phyloP scores from a whole-genome alignment of 805 yeast species.

The Sugiyamaella smithiae region DNA sequence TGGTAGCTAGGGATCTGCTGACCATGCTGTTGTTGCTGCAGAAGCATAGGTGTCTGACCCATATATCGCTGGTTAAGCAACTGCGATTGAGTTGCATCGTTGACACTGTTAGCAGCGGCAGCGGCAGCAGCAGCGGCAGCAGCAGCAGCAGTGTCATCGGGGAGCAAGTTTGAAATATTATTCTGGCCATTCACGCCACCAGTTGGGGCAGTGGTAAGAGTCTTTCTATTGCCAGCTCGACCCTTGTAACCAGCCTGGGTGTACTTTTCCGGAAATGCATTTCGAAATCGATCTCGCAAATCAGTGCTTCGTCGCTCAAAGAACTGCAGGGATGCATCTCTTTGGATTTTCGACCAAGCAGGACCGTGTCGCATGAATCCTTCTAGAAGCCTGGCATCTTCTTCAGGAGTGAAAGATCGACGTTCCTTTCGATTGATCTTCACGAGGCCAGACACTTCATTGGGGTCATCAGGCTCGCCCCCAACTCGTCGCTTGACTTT shows the following conservation, averaged over 20 bases:
- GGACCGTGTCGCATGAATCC: constrained; percentile 45
- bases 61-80: constrained; percentile 11
- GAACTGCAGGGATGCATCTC: constrained; percentile 38
- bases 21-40: constrained; percentile 8
- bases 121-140: constrained; percentile 11
- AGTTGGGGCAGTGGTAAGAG: constrained; percentile 8
- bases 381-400: constrained; percentile 41
- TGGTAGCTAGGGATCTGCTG: constrained; percentile 7
- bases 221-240: constrained; percentile 22
- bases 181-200: constrained; percentile 8
- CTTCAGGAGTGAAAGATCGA: constrained; percentile 41
- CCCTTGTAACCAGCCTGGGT: constrained; percentile 45
- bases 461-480: constrained; percentile 6
- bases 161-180: background rate
- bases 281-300: constrained; percentile 43
- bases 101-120: constrained; percentile 5
- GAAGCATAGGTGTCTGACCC: constrained; percentile 2
- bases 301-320: constrained; percentile 43
- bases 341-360: constrained; percentile 45
- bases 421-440: constrained; percentile 45
- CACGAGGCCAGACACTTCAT: constrained; percentile 27
- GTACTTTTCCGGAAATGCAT: constrained; percentile 44
- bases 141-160: constrained; percentile 7
- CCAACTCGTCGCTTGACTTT: constrained; percentile 30
- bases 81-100: constrained; percentile 4